Base-by-base conservation (phyloP, 345 rosid genomes). In the Heritiera littoralis region DNA sequence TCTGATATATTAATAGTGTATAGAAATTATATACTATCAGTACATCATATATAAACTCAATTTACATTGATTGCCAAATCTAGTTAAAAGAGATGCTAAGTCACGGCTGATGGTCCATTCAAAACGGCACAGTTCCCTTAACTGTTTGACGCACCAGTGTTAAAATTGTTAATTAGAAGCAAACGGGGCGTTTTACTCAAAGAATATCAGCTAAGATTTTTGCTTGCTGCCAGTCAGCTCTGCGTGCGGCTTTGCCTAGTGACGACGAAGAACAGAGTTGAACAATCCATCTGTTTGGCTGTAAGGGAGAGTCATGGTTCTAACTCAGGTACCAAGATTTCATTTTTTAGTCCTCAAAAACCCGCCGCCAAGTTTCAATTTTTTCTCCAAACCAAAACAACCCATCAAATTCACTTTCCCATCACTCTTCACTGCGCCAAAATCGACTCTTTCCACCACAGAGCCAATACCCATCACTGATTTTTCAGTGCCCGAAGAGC, bases 401-500 rank as follows among this genome's bases (percentile, higher is more conserved):
- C 73, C 84, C 67, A 59, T 71, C 74, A 49, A 70, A 58, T n/a
- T 51, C 68, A 28, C 70, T 43, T 48, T 81, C 54, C 69, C 78
- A n/a, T 7, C 76, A 4, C 56, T 83, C 35, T 76, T 81, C 9
- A 49, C 81, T 23, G 77, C 76, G 11, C 84, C 82, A 59, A 89
- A 86, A 83, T 86, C 91, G 15, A 81, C 80, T 52, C 73, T 90
- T 78, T 52, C 92, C 38, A 74, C 87, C 0, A 61, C 89, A 9
- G 92, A 89, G 55, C 91, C 93, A 10, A 82, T 87, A 64, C 95
- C 93, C 61, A 48, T 87, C 59, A 69, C 86, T 38, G 81, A 76
- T 69, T 72, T 85, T 0, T 59, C 83, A 1, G 66, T 80, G 17
- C 66, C 84, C 5, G 86, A 84, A 38, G 83, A 87, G 35, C 52